Percentiles rank a stretch among this genome's conserved stretches.
phyloP scores from a whole-genome alignment of 129 eudicot species.

The Tagetes erecta region DNA sequence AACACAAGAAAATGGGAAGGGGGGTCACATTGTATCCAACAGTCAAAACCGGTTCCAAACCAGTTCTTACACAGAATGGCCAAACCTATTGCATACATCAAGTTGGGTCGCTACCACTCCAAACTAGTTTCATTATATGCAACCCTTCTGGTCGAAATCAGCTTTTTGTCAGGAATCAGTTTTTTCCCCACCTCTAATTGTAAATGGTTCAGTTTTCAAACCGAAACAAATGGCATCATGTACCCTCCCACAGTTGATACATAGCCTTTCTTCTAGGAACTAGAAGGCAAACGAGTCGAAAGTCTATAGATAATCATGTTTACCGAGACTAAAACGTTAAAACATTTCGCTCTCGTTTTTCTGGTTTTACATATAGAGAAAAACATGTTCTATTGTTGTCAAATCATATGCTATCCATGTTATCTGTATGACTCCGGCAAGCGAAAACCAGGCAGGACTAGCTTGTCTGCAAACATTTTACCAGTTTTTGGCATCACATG shows the following conservation, averaged over 20 bases:
- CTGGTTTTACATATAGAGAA: constrained; percentile 16
- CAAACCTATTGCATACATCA: no score
- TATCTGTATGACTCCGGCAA: constrained; percentile 72
- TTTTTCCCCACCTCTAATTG: no score
- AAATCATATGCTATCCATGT: constrained; percentile 20
- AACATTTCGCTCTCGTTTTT: constrained; percentile 8
- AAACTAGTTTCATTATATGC: no score
- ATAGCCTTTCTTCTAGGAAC: background rate
- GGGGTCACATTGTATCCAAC: no score
- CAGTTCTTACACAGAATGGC: no score
- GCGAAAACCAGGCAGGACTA: constrained; percentile 73
- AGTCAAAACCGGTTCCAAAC: no score
- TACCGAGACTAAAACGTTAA: background rate
- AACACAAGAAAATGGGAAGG: no score
- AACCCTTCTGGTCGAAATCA: no score
- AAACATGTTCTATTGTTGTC: constrained; percentile 12
- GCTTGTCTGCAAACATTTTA: constrained; percentile 86
- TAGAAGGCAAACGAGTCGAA: background rate
- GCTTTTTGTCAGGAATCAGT: no score
- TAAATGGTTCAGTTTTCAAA: background rate
- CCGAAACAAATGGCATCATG: background rate
- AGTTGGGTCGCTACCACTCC: no score
- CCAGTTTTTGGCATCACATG: constrained; percentile 99
- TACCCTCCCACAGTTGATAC: background rate
- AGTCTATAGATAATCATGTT: background rate